Percentiles rank a stretch among this genome's conserved stretches.
Evolutionary conservation across 257 asterid species (phyloP).

Genomic region (Lithospermum erythrorhizon): DNA sequence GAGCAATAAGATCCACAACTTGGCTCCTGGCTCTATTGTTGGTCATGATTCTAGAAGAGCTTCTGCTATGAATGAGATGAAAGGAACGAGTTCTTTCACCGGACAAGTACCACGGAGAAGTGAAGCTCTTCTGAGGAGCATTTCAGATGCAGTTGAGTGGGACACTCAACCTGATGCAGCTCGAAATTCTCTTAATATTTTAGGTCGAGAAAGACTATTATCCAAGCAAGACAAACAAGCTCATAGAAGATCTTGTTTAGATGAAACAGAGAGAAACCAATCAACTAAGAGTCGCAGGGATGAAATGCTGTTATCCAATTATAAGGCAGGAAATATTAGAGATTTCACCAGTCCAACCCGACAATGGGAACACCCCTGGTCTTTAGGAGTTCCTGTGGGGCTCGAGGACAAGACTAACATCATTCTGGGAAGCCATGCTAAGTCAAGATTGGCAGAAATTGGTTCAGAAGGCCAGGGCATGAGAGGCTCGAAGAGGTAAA

Average conservation of each 20-base stretch:
- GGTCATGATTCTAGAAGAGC: conserved; percentile 26
- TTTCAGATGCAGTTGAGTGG: conserved; percentile 55
- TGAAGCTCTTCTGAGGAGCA: conserved; percentile 45
- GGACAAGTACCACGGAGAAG: conserved; percentile 39
- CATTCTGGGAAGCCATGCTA: conserved; percentile 25
- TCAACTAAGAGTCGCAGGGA: conserved; percentile 43
- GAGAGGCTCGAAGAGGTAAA: conserved; percentile 60
- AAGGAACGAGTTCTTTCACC: conserved; percentile 34
- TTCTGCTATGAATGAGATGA: conserved; percentile 24
- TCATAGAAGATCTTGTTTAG: conserved; percentile 39
- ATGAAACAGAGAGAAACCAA: conserved; percentile 39
- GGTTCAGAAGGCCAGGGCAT: conserved; percentile 35
- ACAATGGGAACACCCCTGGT: conserved; percentile 44
- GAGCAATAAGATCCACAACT: conserved; percentile 27
- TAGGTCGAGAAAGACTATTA: conserved; percentile 20
- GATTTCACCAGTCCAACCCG: conserved; percentile 31
- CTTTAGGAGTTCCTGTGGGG: conserved; percentile 29
- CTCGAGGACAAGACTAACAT: conserved; percentile 26
- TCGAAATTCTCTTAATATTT: conserved; percentile 23
- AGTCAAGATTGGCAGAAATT: conserved; percentile 40
- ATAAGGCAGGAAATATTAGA: conserved; percentile 27
- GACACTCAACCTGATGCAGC: conserved; percentile 21
- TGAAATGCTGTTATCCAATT: conserved; percentile 23
- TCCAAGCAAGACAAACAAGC: conserved; percentile 39
- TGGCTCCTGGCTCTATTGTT: conserved; percentile 21